Evolutionary conservation across 495 filamentous ascomycete species (phyloP).

Genomic region (Polyplosphaeria fusca): DNA sequence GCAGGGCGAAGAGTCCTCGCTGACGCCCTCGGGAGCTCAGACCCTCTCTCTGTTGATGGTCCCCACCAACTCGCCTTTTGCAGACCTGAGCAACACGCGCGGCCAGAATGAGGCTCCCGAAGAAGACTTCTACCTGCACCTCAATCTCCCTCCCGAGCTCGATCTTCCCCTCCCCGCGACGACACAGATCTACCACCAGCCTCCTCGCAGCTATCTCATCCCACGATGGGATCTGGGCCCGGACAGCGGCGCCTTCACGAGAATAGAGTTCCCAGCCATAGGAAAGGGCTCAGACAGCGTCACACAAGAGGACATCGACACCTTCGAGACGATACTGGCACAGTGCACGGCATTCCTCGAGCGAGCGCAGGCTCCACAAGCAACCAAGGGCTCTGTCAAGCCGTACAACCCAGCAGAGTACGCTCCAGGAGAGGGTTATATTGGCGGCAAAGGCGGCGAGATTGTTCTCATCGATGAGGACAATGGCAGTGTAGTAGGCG

Average conservation of each 20-base stretch:
- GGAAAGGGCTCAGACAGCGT: constrained; percentile 61
- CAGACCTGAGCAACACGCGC: constrained; percentile 56
- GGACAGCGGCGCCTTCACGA: constrained; percentile 82
- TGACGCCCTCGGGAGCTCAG: constrained; percentile 82
- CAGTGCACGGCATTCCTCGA: constrained; percentile 94
- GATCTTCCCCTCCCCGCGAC: constrained; percentile 87
- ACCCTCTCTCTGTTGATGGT: constrained; percentile 92
- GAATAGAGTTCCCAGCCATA: constrained; percentile 78
- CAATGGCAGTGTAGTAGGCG: constrained; percentile 87
- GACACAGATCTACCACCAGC: constrained; percentile 92
- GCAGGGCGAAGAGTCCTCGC: constrained; percentile 75
- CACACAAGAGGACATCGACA: constrained; percentile 89
- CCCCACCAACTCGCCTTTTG: constrained; percentile 70
- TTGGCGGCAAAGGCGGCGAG: constrained; percentile 53
- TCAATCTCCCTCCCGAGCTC: constrained; percentile 89
- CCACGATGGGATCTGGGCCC: constrained; percentile 88
- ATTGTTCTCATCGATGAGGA: constrained; percentile 97
- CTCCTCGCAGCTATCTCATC: constrained; percentile 83
- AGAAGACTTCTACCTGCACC: constrained; percentile 92
- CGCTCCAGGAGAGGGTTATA: constrained; percentile 74
- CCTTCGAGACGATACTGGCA: constrained; percentile 92
- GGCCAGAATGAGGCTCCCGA: constrained; percentile 60
- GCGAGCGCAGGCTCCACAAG: constrained; percentile 51
- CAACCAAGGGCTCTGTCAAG: constrained; percentile 41
- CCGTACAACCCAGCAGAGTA: constrained; percentile 80